phyloP scores from a whole-genome alignment of 2,329 filamentous ascomycete species.

The Phialophora tarda region DNA sequence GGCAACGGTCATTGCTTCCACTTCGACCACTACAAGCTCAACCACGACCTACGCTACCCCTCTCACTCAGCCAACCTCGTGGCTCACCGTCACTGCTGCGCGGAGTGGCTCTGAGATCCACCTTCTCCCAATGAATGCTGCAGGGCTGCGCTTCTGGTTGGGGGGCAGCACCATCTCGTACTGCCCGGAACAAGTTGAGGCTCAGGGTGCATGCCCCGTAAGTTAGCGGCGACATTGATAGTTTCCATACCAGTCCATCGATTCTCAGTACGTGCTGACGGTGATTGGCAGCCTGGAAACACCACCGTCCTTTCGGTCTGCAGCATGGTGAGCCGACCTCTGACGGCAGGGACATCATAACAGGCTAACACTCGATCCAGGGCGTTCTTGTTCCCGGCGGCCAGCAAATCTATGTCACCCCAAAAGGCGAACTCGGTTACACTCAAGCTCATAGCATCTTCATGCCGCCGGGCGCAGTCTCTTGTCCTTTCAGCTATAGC shows the following conservation, averaged over 20 bases:
- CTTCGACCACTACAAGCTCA: constrained; percentile 22
- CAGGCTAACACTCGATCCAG: constrained; percentile 38
- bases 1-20: constrained; percentile 20
- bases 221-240: neutral
- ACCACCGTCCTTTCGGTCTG: constrained; percentile 54
- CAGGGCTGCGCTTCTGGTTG: constrained; percentile 57
- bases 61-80: constrained; percentile 32
- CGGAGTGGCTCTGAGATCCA: constrained; percentile 59
- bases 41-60: constrained; percentile 21
- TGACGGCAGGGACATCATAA: neutral
- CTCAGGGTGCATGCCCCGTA: constrained; percentile 48
- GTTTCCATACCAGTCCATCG: neutral
- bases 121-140: constrained; percentile 54
- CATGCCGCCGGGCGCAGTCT: constrained; percentile 58
- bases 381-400: constrained; percentile 66
- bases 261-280: neutral
- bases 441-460: constrained; percentile 60
- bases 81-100: constrained; percentile 53
- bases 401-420: constrained; percentile 64
- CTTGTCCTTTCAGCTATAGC: constrained; percentile 56
- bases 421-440: constrained; percentile 62
- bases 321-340: constrained; percentile 39
- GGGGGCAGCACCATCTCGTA: constrained; percentile 55
- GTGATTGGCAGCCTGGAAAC: constrained; percentile 46
- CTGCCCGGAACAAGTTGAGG: constrained; percentile 53